These are phyloP conservation scores for Rhodotorula glutinis DNA, from an alignment of 1,284 basidiomycete species.

Conservation along the genomic window DNA sequence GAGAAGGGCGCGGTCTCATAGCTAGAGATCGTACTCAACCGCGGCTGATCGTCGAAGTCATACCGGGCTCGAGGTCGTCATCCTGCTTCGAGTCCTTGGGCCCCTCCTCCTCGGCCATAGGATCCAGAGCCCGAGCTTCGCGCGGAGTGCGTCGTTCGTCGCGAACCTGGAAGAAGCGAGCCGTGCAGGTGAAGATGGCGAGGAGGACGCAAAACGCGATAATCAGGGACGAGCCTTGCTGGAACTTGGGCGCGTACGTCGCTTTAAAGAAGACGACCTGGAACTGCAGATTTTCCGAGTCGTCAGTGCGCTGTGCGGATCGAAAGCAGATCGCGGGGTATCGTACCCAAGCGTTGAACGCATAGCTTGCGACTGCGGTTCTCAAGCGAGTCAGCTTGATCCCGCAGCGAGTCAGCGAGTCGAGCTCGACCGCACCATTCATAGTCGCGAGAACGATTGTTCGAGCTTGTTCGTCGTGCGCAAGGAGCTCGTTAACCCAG, in stretches of 20 bases:
- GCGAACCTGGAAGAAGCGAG: slow-evolving; percentile 1
- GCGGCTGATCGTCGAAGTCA: no score
- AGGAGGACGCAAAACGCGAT: slow-evolving; percentile 12
- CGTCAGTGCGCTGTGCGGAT: background rate
- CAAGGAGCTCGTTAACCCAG: slow-evolving; percentile 45
- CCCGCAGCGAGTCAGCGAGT: background rate
- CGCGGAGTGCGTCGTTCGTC: background rate
- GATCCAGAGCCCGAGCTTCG: no score
- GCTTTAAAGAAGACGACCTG: slow-evolving; percentile 10
- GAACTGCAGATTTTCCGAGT: slow-evolving; percentile 6
- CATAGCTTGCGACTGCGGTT: slow-evolving; percentile 31
- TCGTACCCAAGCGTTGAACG: slow-evolving; percentile 31
- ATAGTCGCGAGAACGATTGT: slow-evolving; percentile 26
- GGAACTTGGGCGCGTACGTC: slow-evolving; percentile 27
- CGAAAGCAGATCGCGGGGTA: background rate
- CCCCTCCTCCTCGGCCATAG: no score
- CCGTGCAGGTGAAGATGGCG: background rate
- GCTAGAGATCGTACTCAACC: no score
- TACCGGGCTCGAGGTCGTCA: no score
- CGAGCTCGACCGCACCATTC: slow-evolving; percentile 20
- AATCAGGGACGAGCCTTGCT: slow-evolving; percentile 9
- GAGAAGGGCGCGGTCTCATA: no score
- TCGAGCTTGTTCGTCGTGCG: slow-evolving; percentile 43
- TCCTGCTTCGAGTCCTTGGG: no score
- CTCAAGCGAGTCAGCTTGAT: background rate